Conservation (phyloP, 768 basidiomycete species). For the Sporobolomyces roseus region DNA sequence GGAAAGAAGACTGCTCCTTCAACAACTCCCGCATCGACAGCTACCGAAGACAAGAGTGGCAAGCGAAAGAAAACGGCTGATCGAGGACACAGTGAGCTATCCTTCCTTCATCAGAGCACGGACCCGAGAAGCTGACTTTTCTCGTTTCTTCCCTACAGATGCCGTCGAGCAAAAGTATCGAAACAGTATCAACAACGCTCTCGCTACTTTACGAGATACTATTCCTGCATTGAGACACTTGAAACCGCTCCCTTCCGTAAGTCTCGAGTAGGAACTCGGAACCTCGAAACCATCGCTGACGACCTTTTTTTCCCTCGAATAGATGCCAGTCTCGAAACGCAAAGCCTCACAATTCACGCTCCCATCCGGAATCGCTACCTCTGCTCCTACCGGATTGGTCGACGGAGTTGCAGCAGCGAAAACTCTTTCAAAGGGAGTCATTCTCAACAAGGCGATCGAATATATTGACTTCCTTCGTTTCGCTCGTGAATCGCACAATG, state of each 20-base stretch:
- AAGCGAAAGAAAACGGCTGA: conserved; percentile 30
- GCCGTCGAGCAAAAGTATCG: conserved; percentile 43
- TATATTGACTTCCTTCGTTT: conserved; percentile 62
- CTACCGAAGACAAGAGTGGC: conserved; percentile 16
- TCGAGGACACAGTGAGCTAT: conserved; percentile 32
- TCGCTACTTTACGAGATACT: conserved; percentile 40
- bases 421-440: conserved; percentile 85
- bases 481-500: conserved; percentile 44
- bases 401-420: conserved; percentile 89
- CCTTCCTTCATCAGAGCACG: not conserved
- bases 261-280: not conserved
- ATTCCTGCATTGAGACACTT: conserved; percentile 43
- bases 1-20: conserved; percentile 5
- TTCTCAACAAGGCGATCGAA: conserved; percentile 83
- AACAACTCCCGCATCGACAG: not conserved
- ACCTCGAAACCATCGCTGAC: not conserved
- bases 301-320: not conserved
- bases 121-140: not conserved
- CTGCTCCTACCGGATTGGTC: conserved; percentile 59
- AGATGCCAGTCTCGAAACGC: conserved; percentile 39
- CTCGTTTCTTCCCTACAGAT: not conserved
- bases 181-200: conserved; percentile 42
- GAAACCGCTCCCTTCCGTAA: conserved; percentile 39
- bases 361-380: conserved; percentile 34
- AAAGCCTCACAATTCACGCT: conserved; percentile 44